Percentiles rank a stretch among this genome's conserved stretches.
Conservation (phyloP, 208 protist genomes). For the Herpetomonas tarakana region DNA sequence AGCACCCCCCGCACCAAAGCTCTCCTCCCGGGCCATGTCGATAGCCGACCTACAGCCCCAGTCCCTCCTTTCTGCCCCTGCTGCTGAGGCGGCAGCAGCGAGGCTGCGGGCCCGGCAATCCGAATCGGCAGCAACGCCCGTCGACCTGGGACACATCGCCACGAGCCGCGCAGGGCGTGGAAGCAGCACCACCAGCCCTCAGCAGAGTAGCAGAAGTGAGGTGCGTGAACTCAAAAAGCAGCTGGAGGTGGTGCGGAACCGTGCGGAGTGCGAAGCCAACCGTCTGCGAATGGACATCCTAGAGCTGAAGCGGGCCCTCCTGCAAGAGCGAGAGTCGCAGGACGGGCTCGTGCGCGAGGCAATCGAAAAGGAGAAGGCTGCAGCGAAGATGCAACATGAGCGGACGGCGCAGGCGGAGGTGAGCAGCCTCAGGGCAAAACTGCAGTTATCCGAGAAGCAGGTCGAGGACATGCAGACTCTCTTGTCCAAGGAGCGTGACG, state of each 20-base stretch:
- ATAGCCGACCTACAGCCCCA: neutral
- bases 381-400: neutral
- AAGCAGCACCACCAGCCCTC: no score
- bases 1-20: neutral
- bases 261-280: neutral
- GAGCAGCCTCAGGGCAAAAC: neutral
- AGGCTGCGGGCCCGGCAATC: neutral
- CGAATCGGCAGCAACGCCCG: neutral
- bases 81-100: neutral
- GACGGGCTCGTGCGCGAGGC: neutral
- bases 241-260: neutral
- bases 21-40: neutral
- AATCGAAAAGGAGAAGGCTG: neutral
- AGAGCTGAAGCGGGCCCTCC: neutral
- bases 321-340: neutral
- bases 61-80: neutral
- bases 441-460: neutral
- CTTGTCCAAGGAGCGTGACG: neutral
- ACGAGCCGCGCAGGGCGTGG: neutral
- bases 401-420: neutral
- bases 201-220: neutral
- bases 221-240: neutral
- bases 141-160: neutral
- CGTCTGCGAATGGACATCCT: neutral
- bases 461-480: neutral